Percentiles rank a stretch among this genome's conserved stretches.
Conservation (phyloP, 1,284 basidiomycete species). For the Trametes sp. region DNA sequence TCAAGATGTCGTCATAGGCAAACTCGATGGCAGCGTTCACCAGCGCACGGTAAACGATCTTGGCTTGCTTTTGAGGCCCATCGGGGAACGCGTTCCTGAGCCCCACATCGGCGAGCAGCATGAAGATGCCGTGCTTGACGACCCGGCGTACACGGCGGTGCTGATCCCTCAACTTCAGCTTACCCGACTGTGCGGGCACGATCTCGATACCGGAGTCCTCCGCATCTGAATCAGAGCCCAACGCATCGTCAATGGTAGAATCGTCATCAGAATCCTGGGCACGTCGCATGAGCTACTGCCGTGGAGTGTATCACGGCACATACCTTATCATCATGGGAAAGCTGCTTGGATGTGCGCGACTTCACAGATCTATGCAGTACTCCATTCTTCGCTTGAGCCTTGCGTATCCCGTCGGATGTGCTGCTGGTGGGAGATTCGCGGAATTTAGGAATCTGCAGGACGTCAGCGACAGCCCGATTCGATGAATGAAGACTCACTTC, state of each 20-base stretch:
- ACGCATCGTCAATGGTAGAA: neutral
- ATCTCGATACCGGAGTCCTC: conserved; percentile 1
- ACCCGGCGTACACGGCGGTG: neutral
- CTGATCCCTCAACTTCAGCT: neutral
- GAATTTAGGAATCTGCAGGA: neutral
- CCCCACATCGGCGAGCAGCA: neutral
- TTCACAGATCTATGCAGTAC: too few species aligned
- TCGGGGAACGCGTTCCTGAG: conserved; percentile 11
- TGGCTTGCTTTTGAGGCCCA: conserved; percentile 2
- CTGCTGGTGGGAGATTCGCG: too few species aligned
- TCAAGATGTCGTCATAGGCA: neutral
- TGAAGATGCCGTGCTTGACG: neutral
- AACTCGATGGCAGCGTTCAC: neutral
- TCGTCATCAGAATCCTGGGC: neutral
- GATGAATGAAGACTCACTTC: neutral
- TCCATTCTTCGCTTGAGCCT: too few species aligned
- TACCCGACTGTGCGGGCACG: neutral
- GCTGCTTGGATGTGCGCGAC: too few species aligned
- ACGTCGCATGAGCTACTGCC: neutral
- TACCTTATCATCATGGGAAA: too few species aligned
- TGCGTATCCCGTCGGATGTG: too few species aligned
- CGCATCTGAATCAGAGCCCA: neutral
- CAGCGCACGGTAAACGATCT: neutral
- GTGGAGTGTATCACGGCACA: too few species aligned
- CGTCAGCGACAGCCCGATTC: neutral